Conservation (phyloP, 2,329 filamentous ascomycete genomes). For the Diaporthe sp. region DNA sequence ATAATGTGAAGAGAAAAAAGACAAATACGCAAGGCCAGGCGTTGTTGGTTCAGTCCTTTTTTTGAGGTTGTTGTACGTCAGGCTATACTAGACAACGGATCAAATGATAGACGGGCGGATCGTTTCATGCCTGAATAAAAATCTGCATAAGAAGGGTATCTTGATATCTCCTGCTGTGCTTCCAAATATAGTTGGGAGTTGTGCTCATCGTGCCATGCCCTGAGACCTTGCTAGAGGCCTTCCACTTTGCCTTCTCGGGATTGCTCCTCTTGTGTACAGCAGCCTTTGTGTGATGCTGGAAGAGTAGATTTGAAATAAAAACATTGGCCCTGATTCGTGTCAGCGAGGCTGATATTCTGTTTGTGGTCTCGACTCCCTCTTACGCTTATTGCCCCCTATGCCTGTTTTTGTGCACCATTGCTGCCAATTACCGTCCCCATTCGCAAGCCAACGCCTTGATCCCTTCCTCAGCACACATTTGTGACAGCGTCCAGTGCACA, state of each 20-base stretch:
- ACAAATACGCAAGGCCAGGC: constrained; percentile 29
- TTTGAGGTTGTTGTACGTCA: constrained; percentile 27
- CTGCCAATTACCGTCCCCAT: neutral
- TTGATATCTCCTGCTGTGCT: neutral
- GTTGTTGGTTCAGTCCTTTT: constrained; percentile 24
- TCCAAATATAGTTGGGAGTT: neutral
- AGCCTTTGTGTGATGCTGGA: neutral
- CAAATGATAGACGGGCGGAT: constrained; percentile 20
- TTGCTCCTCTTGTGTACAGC: neutral
- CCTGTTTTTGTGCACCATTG: neutral
- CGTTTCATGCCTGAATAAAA: constrained; percentile 12
- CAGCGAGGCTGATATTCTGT: constrained; percentile 15
- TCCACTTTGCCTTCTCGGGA: neutral
- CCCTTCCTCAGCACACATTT: neutral
- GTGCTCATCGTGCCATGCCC: neutral
- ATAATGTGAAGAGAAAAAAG: constrained; percentile 23
- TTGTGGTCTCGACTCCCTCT: neutral
- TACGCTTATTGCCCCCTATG: constrained; percentile 7
- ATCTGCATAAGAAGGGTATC: constrained; percentile 20
- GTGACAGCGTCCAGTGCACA: neutral
- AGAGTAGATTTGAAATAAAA: neutral
- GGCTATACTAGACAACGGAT: constrained; percentile 12
- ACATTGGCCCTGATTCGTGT: constrained; percentile 5
- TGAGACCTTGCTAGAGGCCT: neutral
- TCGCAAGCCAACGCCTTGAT: neutral